Evolutionary conservation across 192 early-diverging fungal genomes (phyloP), one percentile per base, ranked within the genome.

Genomic region (Mortierella hygrophila): DNA sequence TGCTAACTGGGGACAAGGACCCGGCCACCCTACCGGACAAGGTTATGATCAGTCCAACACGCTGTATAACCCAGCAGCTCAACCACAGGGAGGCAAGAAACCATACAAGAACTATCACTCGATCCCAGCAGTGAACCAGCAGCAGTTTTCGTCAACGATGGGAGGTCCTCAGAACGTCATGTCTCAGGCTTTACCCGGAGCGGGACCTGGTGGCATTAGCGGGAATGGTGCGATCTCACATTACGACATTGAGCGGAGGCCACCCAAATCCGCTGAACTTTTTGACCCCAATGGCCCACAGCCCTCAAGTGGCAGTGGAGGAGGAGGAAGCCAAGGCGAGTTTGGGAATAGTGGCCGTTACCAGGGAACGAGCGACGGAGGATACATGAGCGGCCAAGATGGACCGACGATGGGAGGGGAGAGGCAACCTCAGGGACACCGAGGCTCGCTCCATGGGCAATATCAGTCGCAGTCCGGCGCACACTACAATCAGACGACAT

Each of bases 221-320:
- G 82, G 75, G 41, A 60, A 63, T 60, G 84, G 79, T 23, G 29
- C 60, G 47, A 75, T 35, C 40, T 3, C n/a, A 44, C 76, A 63
- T 65, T 86, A 81, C 41, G 79, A 81, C 57, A 42, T 86, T 41
- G 84, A 86, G 60, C 78, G 84, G 46, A 68, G 84, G 23, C 84
- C 84, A 55, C 84, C 84, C 1, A 86, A 86, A 21, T 86, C 84
- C 0, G 70, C 84, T 4, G 84, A 86, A 63, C 75, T 86, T 0
- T 86, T 86, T 70, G 79, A 86, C 49, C 84, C 84, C 2, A 80
- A 80, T 78, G 75, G 84, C 21, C 75, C 78, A 41, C 74, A 70
- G 41, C 40, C 73, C 10, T 57, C 49, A 40, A 71, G 60, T 65
- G 60, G 60, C 9, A 11, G 60, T 65, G 79, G 80, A 13, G 52